phyloP scores from a whole-genome alignment of 2,329 filamentous ascomycete species.

The Calonectria naviculata region DNA sequence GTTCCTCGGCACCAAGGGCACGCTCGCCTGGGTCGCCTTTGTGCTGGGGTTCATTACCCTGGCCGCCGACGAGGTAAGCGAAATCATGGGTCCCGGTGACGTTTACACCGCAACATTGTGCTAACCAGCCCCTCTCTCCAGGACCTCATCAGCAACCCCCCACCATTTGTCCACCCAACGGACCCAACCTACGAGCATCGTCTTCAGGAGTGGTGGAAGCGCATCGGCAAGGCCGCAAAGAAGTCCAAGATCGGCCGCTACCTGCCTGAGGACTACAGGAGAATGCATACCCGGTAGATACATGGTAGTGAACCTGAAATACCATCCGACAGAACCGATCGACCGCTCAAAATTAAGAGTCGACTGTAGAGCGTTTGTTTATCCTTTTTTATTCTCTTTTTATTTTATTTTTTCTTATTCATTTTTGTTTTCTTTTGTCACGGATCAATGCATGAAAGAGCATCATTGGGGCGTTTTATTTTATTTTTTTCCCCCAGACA shows the following conservation, averaged over 20 bases:
- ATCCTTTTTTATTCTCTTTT: neutral
- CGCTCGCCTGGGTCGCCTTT: constrained; percentile 52
- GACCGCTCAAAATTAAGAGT: neutral
- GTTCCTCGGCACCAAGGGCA: constrained; percentile 50
- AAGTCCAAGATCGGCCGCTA: constrained; percentile 49
- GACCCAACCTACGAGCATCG: constrained; percentile 43
- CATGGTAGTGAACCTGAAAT: neutral
- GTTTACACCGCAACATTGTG: neutral
- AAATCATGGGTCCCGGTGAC: neutral
- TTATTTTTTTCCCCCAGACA: neutral
- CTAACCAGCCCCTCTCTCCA: constrained; percentile 25
- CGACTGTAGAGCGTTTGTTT: neutral
- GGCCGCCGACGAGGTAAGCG: constrained; percentile 48
- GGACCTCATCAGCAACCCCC: constrained; percentile 46
- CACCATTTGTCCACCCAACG: constrained; percentile 38
- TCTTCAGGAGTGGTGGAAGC: constrained; percentile 49
- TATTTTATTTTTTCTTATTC: neutral
- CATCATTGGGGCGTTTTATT: constrained; percentile 22
- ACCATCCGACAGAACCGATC: constrained; percentile 2
- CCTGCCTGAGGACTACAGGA: constrained; percentile 46
- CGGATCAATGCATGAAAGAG: constrained; percentile 7
- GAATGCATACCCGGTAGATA: constrained; percentile 45
- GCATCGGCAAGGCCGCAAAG: constrained; percentile 46
- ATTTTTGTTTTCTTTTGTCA: neutral
- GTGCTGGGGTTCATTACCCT: constrained; percentile 52